These are phyloP conservation scores for Metschnikowia kunwiensis DNA, from an alignment of 805 yeast species.

Conservation along the genomic window DNA sequence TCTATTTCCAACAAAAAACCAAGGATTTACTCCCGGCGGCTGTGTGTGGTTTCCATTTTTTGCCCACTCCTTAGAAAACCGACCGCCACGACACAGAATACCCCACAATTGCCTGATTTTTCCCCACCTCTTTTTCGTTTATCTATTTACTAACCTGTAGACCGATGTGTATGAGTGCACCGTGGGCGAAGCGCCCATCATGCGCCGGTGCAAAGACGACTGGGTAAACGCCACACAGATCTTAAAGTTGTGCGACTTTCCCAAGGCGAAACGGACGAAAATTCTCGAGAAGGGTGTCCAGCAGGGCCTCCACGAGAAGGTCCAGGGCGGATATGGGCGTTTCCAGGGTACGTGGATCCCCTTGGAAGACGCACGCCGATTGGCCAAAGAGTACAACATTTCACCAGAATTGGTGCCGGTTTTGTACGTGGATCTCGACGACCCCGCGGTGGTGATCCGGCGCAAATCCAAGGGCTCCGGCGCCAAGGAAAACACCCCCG, in stretches of 20 bases:
- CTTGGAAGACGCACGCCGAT: slow-evolving; percentile 57
- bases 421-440: slow-evolving; percentile 34
- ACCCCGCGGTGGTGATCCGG: slow-evolving; percentile 36
- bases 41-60: too few species aligned
- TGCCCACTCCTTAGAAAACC: too few species aligned
- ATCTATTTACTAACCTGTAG: slow-evolving; percentile 20
- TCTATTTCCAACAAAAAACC: too few species aligned
- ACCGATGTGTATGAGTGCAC: slow-evolving; percentile 70
- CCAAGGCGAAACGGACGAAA: slow-evolving; percentile 90
- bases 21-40: too few species aligned
- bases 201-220: slow-evolving; percentile 87
- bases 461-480: slow-evolving; percentile 29
- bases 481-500: slow-evolving; percentile 40
- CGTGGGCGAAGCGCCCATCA: slow-evolving; percentile 67
- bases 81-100: too few species aligned
- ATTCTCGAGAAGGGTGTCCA: slow-evolving; percentile 93
- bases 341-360: slow-evolving; percentile 99
- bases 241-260: slow-evolving; percentile 87
- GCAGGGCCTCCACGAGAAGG: slow-evolving; percentile 82
- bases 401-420: slow-evolving; percentile 42
- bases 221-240: slow-evolving; percentile 99
- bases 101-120: background rate
- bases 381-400: slow-evolving; percentile 41
- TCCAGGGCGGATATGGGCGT: slow-evolving; percentile 96
- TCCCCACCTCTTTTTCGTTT: background rate